Evolutionary conservation across 768 basidiomycete species (phyloP).

Genomic region (Exsudoporus frostii): DNA sequence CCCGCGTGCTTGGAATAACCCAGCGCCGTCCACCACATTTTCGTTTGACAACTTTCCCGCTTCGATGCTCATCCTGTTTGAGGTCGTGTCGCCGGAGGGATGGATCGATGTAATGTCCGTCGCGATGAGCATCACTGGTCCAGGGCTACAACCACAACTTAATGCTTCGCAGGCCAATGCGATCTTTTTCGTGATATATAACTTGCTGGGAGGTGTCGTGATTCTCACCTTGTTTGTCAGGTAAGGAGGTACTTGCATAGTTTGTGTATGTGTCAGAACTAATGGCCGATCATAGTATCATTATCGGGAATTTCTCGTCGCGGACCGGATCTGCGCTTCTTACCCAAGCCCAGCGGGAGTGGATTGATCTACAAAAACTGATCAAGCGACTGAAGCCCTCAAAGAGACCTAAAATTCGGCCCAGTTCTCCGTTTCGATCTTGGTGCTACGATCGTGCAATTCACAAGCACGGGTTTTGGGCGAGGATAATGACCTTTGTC

Average conservation of each 20-base stretch:
- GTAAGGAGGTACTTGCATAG: conserved; percentile 39
- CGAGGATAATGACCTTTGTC: conserved; percentile 69
- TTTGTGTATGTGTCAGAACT: conserved; percentile 1
- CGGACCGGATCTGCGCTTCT: conserved; percentile 85
- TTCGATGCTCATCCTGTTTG: conserved; percentile 88
- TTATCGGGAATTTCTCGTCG: conserved; percentile 89
- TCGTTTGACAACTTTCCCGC: conserved; percentile 85
- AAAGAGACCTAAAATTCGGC: conserved; percentile 66
- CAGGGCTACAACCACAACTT: conserved; percentile 61
- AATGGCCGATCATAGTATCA: conserved; percentile 60
- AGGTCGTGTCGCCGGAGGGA: conserved; percentile 93
- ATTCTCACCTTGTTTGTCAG: conserved; percentile 90
- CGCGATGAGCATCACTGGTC: conserved; percentile 74
- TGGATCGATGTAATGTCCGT: conserved; percentile 93
- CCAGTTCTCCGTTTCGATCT: conserved; percentile 50
- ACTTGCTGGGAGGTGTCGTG: conserved; percentile 85
- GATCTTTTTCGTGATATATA: conserved; percentile 89
- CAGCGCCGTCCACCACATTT: conserved; percentile 77
- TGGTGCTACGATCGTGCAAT: conserved; percentile 95
- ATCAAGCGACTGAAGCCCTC: conserved; percentile 86
- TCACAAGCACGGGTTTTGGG: conserved; percentile 93
- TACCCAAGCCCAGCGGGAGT: conserved; percentile 84
- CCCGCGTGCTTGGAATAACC: conserved; percentile 89
- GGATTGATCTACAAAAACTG: conserved; percentile 90
- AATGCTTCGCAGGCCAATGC: conserved; percentile 81